A percentile compares a stretch with the other conserved stretches of the same genome.
These are phyloP conservation scores for Colletotrichum karsti DNA, from an alignment of 2,329 filamentous ascomycete genomes.

Conservation along the genomic window DNA sequence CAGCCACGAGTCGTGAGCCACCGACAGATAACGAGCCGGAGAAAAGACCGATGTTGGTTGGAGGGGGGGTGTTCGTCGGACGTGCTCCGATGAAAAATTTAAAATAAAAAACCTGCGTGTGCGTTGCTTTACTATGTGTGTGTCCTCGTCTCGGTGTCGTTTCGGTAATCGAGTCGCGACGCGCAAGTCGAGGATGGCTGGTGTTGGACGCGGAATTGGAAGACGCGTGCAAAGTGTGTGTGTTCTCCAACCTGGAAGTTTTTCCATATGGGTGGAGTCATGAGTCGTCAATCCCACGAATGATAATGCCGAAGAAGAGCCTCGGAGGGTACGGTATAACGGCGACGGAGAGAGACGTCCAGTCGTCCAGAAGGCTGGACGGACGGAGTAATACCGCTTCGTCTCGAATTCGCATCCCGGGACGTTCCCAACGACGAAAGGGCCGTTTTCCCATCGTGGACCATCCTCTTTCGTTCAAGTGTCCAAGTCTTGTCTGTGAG, in stretches of 20 bases:
- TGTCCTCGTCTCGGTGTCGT: slow-evolving; percentile 10
- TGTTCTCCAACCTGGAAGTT: too few relatives aligned
- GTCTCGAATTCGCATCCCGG: not conserved
- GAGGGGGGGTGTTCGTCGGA: not conserved
- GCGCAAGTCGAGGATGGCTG: not conserved
- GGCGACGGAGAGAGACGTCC: not conserved
- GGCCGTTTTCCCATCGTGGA: not conserved
- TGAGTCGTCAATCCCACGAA: not conserved
- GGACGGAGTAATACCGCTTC: not conserved
- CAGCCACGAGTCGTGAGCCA: slow-evolving; percentile 1
- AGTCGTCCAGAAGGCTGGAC: not conserved
- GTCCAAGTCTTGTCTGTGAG: not conserved
- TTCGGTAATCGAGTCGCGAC: slow-evolving; percentile 7
- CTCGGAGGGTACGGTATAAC: not conserved
- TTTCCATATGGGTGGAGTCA: slow-evolving; percentile 1
- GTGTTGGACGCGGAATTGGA: not conserved
- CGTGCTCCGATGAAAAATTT: not conserved
- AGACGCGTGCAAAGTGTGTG: too few relatives aligned
- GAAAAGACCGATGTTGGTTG: not conserved
- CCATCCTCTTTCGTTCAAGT: not conserved
- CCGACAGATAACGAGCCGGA: not conserved
- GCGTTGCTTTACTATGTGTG: not conserved
- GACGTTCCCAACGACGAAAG: not conserved
- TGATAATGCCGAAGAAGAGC: slow-evolving; percentile 13
- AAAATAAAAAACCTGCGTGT: too few relatives aligned